Evolutionary conservation across 768 basidiomycete genomes (phyloP), one percentile per base, ranked within the genome.

Genomic region (Termitomyces sp.): DNA sequence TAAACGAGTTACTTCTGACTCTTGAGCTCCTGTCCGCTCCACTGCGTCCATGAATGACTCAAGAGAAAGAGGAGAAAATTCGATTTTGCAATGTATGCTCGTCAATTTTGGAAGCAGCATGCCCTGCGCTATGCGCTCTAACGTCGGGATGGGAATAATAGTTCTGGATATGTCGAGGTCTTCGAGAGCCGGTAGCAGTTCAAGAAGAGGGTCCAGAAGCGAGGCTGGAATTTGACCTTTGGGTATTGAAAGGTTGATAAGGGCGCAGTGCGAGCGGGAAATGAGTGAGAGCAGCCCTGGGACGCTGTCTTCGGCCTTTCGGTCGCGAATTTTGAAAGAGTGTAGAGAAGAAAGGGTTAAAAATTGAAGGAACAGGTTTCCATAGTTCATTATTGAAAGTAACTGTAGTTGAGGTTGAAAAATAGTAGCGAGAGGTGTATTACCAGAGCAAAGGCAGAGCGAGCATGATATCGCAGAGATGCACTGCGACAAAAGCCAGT

Each of bases 41-140:
- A 58, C 58, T 24, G 58, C 58, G 4, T 60, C 39, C 59, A 60
- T 54, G 22, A 60, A 60, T n/a, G 42, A n/a, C 8, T 55, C 59
- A 1, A 60, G 33, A 45, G 59, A 54, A 16, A 7, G 52, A 11
- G 59, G 52, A 12, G 59, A 60, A 39, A 40, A 48, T 28, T 38
- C 3, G 7, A 60, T 52, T 18, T 18, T 39, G 24, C 51, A 60
- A 13, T 2, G 4, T 6, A 60, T 7, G 2, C 4, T 38, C n/a
- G 33, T 55, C 16, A 60, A 32, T 24, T 48, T 58, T 13, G 58
- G 59, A 32, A 55, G 59, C 22, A 60, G 12, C 33, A 55, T 5
- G 3, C 53, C 59, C 24, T 46, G 59, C 3, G 59, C 42, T 28
- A 60, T 55, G n/a, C 13, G 42, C 18, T 60, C 59, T 18, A 60